Base-by-base conservation (phyloP, 192 early-diverging fungal species). In the Entophlyctis luteolus region DNA sequence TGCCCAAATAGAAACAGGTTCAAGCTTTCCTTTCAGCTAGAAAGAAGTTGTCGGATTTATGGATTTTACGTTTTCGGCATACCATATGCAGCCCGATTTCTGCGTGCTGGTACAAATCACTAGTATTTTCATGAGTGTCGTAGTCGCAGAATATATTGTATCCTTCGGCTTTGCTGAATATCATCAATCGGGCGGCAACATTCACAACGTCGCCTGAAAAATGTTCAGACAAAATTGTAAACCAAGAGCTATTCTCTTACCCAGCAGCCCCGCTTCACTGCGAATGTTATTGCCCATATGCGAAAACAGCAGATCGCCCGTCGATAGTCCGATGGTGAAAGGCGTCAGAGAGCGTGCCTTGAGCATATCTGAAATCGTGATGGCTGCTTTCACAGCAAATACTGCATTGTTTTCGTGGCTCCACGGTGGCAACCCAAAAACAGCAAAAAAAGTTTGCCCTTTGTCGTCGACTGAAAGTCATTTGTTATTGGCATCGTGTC, bases 361-460 rank as follows among this genome's bases (percentile, higher is more conserved):
- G 2, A 71, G 36, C 35, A 42, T 27, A 18, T 57, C 52, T 1
- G 70, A 52, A 18, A 71, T 38, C 2, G 59, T 55, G n/a, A 71
- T 48, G 12, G 60, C 55, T 1, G 70, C 70, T 29, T 49, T 20
- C 4, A 71, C 59, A 27, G 70, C 70, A 48, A 63, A 71, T 4
- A 65, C 34, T 6, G 70, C 59, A 34, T 71, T 71, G 60, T 71
- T 71, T 65, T 71, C 70, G 53, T 71, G 70, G 22, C 70, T 62
- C 70, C 70, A 71, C 14, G 70, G 70, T 20, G 70, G 70, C 5
- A 71, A 33, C 23, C 70, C 70, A 65, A 71, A 71, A n/a, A 71
- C 70, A 28, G 60, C 60, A 46, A 71, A 62, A 37, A 71, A 55
- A 32, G 59, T 55, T 42, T 71, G 70, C 31, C 70, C 70, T 49